Percentiles rank a stretch among this genome's conserved stretches.
phyloP scores from a whole-genome alignment of 495 filamentous ascomycete species.

The Annulohypoxylon maeteangense region DNA sequence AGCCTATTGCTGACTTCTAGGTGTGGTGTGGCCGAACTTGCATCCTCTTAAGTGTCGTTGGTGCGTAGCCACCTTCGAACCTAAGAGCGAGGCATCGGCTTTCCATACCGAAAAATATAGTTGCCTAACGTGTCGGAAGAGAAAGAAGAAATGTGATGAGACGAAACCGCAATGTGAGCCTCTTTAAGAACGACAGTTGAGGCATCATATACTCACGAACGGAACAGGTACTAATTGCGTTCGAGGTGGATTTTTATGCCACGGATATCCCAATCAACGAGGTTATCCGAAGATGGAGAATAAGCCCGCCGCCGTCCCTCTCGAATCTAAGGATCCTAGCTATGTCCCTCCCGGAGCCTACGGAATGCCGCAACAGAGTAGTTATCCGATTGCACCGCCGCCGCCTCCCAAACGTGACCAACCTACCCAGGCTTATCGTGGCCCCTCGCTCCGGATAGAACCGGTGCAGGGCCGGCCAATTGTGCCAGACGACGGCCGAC shows the following conservation, averaged over 20 bases:
- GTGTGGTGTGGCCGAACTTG: constrained; percentile 35
- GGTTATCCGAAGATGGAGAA: constrained; percentile 73
- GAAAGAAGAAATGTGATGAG: constrained; percentile 99
- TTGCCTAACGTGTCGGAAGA: constrained; percentile 90
- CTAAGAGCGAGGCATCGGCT: constrained; percentile 34
- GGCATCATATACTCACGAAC: constrained; percentile 33
- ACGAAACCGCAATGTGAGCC: constrained; percentile 88
- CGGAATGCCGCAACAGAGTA: constrained; percentile 63
- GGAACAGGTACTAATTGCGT: constrained; percentile 87
- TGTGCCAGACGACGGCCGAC: constrained; percentile 61
- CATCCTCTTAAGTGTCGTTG: constrained; percentile 25
- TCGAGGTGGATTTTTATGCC: constrained; percentile 90
- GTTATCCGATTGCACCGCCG: constrained; percentile 49
- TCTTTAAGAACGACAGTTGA: not conserved
- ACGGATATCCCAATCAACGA: constrained; percentile 84
- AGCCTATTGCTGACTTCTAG: constrained; percentile 36
- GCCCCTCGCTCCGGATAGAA: constrained; percentile 65
- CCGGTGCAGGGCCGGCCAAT: constrained; percentile 63
- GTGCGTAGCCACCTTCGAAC: constrained; percentile 12
- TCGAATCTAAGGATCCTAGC: constrained; percentile 83
- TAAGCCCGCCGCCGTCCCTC: constrained; percentile 73
- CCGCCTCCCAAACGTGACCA: constrained; percentile 58
- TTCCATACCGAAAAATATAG: constrained; percentile 48
- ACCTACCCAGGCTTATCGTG: constrained; percentile 61
- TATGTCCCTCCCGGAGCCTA: constrained; percentile 69